Evolutionary conservation across 305 asterid species (phyloP).

Genomic region (Euphrasia arctica): DNA sequence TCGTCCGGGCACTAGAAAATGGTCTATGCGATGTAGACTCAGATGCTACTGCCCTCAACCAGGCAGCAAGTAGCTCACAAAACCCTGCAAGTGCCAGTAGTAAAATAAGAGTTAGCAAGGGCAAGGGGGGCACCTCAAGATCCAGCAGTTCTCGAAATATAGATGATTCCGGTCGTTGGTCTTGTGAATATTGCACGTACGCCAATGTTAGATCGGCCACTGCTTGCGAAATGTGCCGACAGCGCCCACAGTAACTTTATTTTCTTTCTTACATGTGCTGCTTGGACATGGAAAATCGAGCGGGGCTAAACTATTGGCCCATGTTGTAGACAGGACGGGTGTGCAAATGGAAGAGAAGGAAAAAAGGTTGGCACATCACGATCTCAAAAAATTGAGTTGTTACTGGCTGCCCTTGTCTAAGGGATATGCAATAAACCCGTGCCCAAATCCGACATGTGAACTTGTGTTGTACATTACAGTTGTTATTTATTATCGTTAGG

Average conservation of each 20-base stretch:
- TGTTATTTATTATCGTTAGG: not conserved
- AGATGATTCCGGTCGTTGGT: slow-evolving; percentile 71
- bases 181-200: slow-evolving; percentile 72
- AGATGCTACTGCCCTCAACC: slow-evolving; percentile 41
- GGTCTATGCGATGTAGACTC: slow-evolving; percentile 84
- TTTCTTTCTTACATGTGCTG: not conserved
- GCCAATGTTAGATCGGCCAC: slow-evolving; percentile 53
- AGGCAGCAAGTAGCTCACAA: slow-evolving; percentile 56
- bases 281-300: slow-evolving; percentile 6
- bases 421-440: slow-evolving; percentile 18
- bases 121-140: slow-evolving; percentile 54
- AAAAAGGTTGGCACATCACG: not conserved
- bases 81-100: slow-evolving; percentile 49
- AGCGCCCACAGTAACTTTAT: slow-evolving; percentile 38
- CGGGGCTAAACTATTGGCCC: not conserved
- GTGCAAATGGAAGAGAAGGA: not conserved
- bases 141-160: slow-evolving; percentile 55
- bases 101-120: slow-evolving; percentile 47
- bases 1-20: slow-evolving; percentile 84
- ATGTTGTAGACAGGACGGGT: not conserved
- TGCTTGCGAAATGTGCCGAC: slow-evolving; percentile 76
- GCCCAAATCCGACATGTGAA: slow-evolving; percentile 15
- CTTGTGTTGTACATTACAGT: slow-evolving; percentile 30
- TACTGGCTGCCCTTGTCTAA: slow-evolving; percentile 12
- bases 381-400: not conserved